Evolutionary conservation across 192 early-diverging fungal genomes (phyloP).

Genomic region (Backusella psychrophila): DNA sequence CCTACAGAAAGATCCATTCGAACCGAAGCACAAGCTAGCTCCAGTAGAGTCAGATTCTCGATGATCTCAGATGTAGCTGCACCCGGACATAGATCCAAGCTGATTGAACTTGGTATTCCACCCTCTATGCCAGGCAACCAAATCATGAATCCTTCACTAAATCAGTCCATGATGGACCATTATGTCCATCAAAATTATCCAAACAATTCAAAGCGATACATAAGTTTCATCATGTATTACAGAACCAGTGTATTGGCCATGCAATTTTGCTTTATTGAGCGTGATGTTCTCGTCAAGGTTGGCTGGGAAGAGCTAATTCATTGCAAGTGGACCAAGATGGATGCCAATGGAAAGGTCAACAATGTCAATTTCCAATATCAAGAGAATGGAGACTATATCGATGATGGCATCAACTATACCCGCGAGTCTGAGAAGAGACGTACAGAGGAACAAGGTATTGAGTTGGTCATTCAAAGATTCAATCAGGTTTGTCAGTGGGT

Average conservation of each 20-base stretch:
- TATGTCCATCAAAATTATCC: neutral
- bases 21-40: slow-evolving; percentile 13
- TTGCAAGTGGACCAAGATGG: slow-evolving; percentile 51
- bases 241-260: slow-evolving; percentile 51
- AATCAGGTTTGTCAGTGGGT: slow-evolving; percentile 56
- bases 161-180: neutral
- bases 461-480: slow-evolving; percentile 37
- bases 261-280: slow-evolving; percentile 59
- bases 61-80: neutral
- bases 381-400: slow-evolving; percentile 9
- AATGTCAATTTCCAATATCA: neutral
- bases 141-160: neutral
- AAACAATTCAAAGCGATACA: neutral
- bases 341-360: slow-evolving; percentile 9
- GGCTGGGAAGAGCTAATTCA: slow-evolving; percentile 58
- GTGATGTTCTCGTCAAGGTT: slow-evolving; percentile 44
- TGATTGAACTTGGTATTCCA: slow-evolving; percentile 10
- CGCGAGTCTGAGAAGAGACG: slow-evolving; percentile 12
- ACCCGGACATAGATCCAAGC: neutral
- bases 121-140: neutral
- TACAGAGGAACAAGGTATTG: slow-evolving; percentile 24
- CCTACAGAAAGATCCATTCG: slow-evolving; percentile 6
- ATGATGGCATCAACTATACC: slow-evolving; percentile 11
- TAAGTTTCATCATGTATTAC: slow-evolving; percentile 36
- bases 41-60: neutral